These are phyloP conservation scores for Tinospora cordifolia DNA, from an alignment of 164 flowering plant genomes.

Conservation along the genomic window DNA sequence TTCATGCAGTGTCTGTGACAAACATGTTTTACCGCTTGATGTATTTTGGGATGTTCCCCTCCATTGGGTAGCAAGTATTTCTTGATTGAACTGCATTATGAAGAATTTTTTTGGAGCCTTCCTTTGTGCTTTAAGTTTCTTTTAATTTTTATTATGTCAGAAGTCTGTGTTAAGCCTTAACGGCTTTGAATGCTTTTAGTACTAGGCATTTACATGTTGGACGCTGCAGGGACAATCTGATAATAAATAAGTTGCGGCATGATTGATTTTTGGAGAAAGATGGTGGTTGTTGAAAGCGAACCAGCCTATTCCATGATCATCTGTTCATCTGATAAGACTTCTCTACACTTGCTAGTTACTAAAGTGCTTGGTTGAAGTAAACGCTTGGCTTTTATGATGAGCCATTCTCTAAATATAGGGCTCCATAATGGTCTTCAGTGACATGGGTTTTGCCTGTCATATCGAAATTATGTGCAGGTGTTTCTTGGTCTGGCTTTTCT, in stretches of 20 bases:
- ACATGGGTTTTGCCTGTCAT: constrained; percentile 38
- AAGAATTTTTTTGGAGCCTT: neutral
- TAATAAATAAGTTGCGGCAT: constrained; percentile 16
- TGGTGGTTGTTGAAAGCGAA: constrained; percentile 15
- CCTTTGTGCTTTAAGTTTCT: neutral
- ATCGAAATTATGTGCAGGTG: constrained; percentile 57
- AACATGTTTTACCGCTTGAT: constrained; percentile 36
- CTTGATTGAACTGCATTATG: constrained; percentile 11
- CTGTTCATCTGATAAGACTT: constrained; percentile 7
- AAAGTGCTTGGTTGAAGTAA: constrained; percentile 10
- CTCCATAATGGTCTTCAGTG: constrained; percentile 23
- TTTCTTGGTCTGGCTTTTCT: constrained; percentile 20
- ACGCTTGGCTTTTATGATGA: constrained; percentile 11
- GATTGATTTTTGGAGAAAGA: constrained; percentile 16
- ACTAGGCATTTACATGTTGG: constrained; percentile 18
- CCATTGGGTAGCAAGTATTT: constrained; percentile 16
- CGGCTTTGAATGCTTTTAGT: constrained; percentile 11
- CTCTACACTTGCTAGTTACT: constrained; percentile 6
- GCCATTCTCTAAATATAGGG: constrained; percentile 17
- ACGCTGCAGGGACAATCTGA: constrained; percentile 16
- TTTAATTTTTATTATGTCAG: constrained; percentile 5
- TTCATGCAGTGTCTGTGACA: constrained; percentile 36
- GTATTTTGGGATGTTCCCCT: constrained; percentile 34
- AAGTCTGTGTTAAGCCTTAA: constrained; percentile 9
- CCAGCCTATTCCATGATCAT: constrained; percentile 10